A percentile compares a stretch with the other conserved stretches of the same genome.
Conservation (phyloP, 2,329 filamentous ascomycete species). For the Arthrobotrys musiformis region DNA sequence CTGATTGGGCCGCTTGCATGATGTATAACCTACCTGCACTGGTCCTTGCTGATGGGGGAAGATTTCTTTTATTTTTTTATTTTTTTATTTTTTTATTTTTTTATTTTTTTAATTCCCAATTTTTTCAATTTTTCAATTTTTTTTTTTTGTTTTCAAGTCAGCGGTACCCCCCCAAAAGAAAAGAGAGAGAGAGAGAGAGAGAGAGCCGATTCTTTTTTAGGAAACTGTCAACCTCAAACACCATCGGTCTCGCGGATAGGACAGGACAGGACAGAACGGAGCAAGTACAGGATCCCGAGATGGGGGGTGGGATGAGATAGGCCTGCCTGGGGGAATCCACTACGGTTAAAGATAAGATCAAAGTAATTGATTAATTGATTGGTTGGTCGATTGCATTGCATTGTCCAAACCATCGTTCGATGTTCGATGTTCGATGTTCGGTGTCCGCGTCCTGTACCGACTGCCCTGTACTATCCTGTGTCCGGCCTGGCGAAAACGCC, state of each 20-base stretch:
- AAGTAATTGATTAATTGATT: no score
- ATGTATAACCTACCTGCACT: constrained; percentile 22
- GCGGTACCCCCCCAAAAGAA: no score
- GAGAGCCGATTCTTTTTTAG: constrained; percentile 46
- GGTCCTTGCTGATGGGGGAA: constrained; percentile 35
- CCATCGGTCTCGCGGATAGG: constrained; percentile 29
- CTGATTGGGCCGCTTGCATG: constrained; percentile 21
- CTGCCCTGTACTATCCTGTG: neutral
- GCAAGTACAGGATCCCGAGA: no score
- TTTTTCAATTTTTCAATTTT: neutral
- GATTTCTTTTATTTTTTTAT: no score
- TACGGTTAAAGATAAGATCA: constrained; percentile 12
- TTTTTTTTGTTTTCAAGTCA: no score
- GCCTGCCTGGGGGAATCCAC: no score
- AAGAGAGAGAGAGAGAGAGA: neutral
- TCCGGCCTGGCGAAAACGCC: constrained; percentile 27
- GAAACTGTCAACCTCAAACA: constrained; percentile 55
- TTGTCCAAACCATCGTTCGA: neutral
- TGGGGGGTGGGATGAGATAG: constrained; percentile 4
- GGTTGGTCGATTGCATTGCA: no score
- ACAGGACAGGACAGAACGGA: no score
- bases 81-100: no score
- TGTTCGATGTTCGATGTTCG: neutral
- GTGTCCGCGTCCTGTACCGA: neutral
- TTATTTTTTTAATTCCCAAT: no score